These are phyloP conservation scores for Chytriomyces hyalinus DNA, from an alignment of 192 early-diverging fungal genomes.

Conservation along the genomic window DNA sequence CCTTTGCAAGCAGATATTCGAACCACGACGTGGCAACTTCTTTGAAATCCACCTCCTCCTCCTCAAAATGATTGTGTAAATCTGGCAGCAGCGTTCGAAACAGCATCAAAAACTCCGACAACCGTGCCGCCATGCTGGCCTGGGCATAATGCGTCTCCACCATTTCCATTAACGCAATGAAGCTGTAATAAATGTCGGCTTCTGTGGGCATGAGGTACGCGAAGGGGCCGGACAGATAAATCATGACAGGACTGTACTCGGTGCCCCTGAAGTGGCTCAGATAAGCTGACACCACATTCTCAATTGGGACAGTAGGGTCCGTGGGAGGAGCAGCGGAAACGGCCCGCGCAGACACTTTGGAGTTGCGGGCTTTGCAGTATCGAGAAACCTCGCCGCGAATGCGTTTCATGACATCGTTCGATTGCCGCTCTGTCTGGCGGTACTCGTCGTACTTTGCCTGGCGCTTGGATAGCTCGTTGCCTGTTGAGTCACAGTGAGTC, in stretches of 20 bases:
- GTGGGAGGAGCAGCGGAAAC: slow-evolving; percentile 37
- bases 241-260: slow-evolving; percentile 78
- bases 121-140: slow-evolving; percentile 72
- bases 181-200: slow-evolving; percentile 81
- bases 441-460: slow-evolving; percentile 69
- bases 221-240: slow-evolving; percentile 83
- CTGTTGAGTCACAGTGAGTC: slow-evolving; percentile 34
- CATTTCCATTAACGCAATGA: slow-evolving; percentile 74
- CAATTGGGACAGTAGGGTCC: slow-evolving; percentile 39
- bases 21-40: slow-evolving; percentile 88
- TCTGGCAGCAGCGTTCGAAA: slow-evolving; percentile 86
- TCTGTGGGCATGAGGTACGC: slow-evolving; percentile 75
- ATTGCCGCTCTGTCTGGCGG: slow-evolving; percentile 64
- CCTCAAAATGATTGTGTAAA: slow-evolving; percentile 92
- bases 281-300: slow-evolving; percentile 86
- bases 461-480: slow-evolving; percentile 69
- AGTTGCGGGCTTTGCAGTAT: slow-evolving; percentile 50
- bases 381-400: slow-evolving; percentile 69
- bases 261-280: slow-evolving; percentile 76
- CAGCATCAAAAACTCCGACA: slow-evolving; percentile 85
- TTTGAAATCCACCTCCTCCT: slow-evolving; percentile 88
- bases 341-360: slow-evolving; percentile 47
- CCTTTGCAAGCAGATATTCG: slow-evolving; percentile 76
- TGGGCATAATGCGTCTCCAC: slow-evolving; percentile 70
- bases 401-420: slow-evolving; percentile 72